phyloP scores from a whole-genome alignment of 78 protist genomes.

The Dictyostelium brefeldianum region DNA sequence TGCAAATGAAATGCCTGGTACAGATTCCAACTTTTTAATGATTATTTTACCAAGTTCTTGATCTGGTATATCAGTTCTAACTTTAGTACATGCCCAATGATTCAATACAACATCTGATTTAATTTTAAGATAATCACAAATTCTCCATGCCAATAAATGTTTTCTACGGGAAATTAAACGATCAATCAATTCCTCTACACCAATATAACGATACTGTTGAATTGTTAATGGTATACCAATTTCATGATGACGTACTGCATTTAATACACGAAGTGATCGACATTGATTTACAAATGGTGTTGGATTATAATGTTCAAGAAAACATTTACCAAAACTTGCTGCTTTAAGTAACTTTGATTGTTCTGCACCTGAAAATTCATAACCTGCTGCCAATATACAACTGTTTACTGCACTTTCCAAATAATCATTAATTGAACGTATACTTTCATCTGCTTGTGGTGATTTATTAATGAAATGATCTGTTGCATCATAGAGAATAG shows the following conservation, averaged over 20 bases:
- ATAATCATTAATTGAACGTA: slow-evolving; percentile 55
- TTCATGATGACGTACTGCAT: slow-evolving; percentile 76
- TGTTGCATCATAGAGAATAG: slow-evolving; percentile 88
- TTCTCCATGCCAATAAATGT: slow-evolving; percentile 91
- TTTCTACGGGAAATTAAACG: slow-evolving; percentile 84
- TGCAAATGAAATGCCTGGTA: slow-evolving; percentile 90
- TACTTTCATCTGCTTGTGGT: slow-evolving; percentile 88
- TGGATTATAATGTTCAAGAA: slow-evolving; percentile 76
- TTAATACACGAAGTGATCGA: slow-evolving; percentile 83
- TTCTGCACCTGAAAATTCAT: slow-evolving; percentile 49
- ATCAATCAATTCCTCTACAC: slow-evolving; percentile 81
- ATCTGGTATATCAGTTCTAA: slow-evolving; percentile 42
- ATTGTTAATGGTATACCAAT: slow-evolving; percentile 94
- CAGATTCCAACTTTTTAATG: slow-evolving; percentile 66
- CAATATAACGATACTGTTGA: slow-evolving; percentile 80
- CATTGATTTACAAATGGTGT: slow-evolving; percentile 87
- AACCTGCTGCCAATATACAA: slow-evolving; percentile 92
- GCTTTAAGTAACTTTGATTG: slow-evolving; percentile 84
- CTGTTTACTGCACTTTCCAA: slow-evolving; percentile 85
- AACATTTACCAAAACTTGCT: slow-evolving; percentile 84
- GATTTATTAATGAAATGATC: slow-evolving; percentile 73
- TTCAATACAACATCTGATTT: slow-evolving; percentile 66
- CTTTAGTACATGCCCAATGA: slow-evolving; percentile 82
- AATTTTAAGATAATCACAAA: slow-evolving; percentile 83
- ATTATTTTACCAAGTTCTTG: slow-evolving; percentile 50